Percentiles rank a stretch among this genome's conserved stretches.
Conservation (phyloP, 176 grass and related monocot species). For the Chrysopogon serrulatus region DNA sequence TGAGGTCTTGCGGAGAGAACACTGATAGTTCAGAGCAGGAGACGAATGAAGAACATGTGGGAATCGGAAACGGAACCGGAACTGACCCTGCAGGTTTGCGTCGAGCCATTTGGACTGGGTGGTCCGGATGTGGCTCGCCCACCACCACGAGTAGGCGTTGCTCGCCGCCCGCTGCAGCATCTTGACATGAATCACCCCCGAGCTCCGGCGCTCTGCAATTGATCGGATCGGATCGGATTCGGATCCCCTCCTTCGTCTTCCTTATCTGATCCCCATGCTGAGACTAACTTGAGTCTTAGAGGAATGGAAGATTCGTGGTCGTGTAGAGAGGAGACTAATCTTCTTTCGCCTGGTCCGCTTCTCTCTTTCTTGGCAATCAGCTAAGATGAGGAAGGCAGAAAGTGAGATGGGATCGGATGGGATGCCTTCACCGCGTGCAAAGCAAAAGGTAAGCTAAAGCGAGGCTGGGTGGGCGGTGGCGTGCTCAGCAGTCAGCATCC, state of each 20-base stretch:
- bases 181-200: not conserved
- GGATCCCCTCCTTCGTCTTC: not conserved
- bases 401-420: not conserved
- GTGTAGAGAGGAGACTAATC: not conserved
- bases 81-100: constrained; percentile 62
- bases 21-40: not conserved
- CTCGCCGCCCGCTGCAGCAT: constrained; percentile 83
- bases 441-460: not conserved
- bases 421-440: not conserved
- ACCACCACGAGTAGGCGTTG: constrained; percentile 90
- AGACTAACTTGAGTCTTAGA: not conserved
- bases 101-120: constrained; percentile 90
- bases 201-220: not conserved
- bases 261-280: not conserved
- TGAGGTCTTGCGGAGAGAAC: not conserved
- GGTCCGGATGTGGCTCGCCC: constrained; percentile 79
- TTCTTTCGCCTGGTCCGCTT: no score
- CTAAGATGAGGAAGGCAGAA: no score
- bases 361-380: no score
- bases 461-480: no score
- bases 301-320: not conserved
- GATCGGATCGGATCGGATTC: not conserved
- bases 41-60: not conserved
- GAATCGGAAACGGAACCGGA: not conserved
- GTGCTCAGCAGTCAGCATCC: no score